A percentile compares a stretch with the other conserved stretches of the same genome.
Conservation (phyloP, 2,329 filamentous ascomycete species). For the Ilyonectria mors-panacis region DNA sequence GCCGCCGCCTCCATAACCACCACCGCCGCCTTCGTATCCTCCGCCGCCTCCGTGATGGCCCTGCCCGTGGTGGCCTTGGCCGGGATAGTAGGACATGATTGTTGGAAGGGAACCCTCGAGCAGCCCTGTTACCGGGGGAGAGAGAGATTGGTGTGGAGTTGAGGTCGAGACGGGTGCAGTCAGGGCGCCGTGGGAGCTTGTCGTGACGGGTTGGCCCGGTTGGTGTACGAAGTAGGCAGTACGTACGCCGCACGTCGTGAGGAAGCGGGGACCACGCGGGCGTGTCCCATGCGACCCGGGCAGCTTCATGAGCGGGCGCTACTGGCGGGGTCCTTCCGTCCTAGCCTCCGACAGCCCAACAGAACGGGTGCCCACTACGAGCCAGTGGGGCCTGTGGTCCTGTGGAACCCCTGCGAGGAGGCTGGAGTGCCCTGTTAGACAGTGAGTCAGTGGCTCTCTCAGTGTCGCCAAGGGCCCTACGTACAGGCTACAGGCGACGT, state of each 20-base stretch:
- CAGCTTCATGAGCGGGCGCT: slow-evolving; percentile 17
- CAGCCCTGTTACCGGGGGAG: background rate
- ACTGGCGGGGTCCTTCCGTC: background rate
- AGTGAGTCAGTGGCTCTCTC: background rate
- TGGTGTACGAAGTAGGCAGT: slow-evolving; percentile 1
- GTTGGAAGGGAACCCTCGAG: slow-evolving; percentile 12
- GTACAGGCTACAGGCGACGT: background rate
- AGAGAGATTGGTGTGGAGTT: background rate
- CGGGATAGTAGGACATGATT: slow-evolving; percentile 59
- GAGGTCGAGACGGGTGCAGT: slow-evolving; percentile 1
- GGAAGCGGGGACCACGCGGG: background rate
- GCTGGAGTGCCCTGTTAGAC: background rate
- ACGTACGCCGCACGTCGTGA: background rate
- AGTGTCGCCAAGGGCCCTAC: background rate
- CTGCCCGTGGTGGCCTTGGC: slow-evolving; percentile 57
- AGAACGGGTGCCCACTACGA: background rate
- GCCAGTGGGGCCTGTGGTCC: background rate
- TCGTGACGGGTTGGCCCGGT: slow-evolving; percentile 5
- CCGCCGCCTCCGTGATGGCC: slow-evolving; percentile 49
- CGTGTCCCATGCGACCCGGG: background rate
- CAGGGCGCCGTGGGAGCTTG: slow-evolving; percentile 20
- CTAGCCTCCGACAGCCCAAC: background rate
- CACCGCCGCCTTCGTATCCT: slow-evolving; percentile 20
- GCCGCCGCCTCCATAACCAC: slow-evolving; percentile 8
- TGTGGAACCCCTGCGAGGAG: background rate